Base-by-base conservation (phyloP, 495 filamentous ascomycete genomes). In the Hypoxylon subgilvum region DNA sequence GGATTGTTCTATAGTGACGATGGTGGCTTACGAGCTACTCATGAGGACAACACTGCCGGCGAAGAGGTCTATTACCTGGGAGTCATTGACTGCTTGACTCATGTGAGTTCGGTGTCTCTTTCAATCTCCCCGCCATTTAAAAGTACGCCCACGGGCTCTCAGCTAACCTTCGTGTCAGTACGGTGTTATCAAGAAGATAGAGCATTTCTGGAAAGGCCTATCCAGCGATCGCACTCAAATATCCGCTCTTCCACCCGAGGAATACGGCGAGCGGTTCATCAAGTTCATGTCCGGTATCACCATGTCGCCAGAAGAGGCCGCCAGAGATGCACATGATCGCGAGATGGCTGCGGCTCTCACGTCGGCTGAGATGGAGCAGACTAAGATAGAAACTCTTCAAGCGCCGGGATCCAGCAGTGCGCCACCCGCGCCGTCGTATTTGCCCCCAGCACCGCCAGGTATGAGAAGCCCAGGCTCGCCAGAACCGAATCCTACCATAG, bases 11-110 rank as follows among this genome's bases (percentile, higher is more conserved):
- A 97, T 71, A 97, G 96, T 71, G 83, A 85, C 46, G 93, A 97
- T 71, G 94, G 94, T 46, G 94, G 94, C 2, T 92, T 96, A 71
- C 81, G 86, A 58, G 95, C 94, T 5, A 97, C 94, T 6, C 92
- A 96, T 67, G 92, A 97, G 71, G 87, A 94, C 74, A 87, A 94
- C 57, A 72, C 79, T 19, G 84, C 88, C 6, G 92, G 86, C 1
- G 91, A 96, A 49, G 91, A 96, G 73, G 91, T 99, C 25, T 99
- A 97, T 66, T 99, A 97, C 69, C 82, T 99, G 5, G 94, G 94
- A 8, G 94, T 99, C 57, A 97, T 97, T 68, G 95, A 97, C 72
- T 97, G 93, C 70, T 74, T 99, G 67, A 99, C 94, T 31, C 90
- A 96, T 73, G 91, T 94, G 78, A 81, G 88, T 82, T 43, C 0